These are phyloP conservation scores for Tetrastigma voinierianum DNA, from an alignment of 164 flowering plant species.

Conservation along the genomic window DNA sequence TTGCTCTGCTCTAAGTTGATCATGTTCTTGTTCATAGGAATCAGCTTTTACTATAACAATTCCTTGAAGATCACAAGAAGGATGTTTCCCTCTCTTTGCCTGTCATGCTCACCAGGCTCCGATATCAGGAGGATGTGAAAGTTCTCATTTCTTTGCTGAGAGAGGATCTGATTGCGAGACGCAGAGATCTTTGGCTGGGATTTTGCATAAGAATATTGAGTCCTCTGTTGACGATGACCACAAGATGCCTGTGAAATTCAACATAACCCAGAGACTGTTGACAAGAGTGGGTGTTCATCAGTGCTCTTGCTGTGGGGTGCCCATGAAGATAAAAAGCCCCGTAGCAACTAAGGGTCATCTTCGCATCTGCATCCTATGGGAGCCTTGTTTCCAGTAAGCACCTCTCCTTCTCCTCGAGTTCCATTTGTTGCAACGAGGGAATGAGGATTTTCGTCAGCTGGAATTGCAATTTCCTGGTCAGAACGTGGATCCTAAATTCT, in stretches of 20 bases:
- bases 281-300: conserved; percentile 16
- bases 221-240: conserved; percentile 53
- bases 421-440: conserved; percentile 19
- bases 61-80: conserved; percentile 65
- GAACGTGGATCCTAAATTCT: conserved; percentile 47
- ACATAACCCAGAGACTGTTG: too few species aligned
- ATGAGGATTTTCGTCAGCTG: conserved; percentile 27
- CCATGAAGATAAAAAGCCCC: conserved; percentile 38
- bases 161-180: conserved; percentile 54
- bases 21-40: conserved; percentile 40
- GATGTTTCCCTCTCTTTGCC: conserved; percentile 63
- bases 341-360: conserved; percentile 10
- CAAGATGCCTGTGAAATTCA: conserved; percentile 25
- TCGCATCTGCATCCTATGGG: conserved; percentile 15
- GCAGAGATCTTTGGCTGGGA: conserved; percentile 56
- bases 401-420: conserved; percentile 60
- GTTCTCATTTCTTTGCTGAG: conserved; percentile 67
- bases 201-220: conserved; percentile 54
- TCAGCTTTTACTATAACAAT: conserved; percentile 58
- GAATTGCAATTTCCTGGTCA: conserved; percentile 34
- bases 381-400: conserved; percentile 27
- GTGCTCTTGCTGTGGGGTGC: conserved; percentile 79
- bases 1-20: conserved; percentile 78
- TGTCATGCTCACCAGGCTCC: conserved; percentile 72
- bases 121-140: conserved; percentile 75